phyloP scores from a whole-genome alignment of 177 flowering plant species.

The Vitis hybrid region DNA sequence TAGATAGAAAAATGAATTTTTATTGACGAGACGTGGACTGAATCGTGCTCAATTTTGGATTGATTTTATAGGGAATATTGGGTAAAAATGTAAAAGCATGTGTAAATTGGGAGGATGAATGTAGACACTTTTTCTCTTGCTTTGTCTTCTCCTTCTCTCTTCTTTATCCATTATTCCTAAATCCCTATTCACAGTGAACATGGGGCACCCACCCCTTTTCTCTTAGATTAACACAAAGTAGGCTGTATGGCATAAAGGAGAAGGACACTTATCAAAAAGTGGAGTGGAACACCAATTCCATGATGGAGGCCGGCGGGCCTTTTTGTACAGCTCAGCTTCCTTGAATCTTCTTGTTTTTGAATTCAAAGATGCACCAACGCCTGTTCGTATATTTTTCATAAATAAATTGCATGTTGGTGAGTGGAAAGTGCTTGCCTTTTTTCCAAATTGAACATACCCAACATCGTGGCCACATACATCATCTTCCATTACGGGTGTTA shows the following conservation, averaged over 20 bases:
- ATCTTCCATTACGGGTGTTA: not conserved
- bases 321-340: not conserved
- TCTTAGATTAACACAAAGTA: not conserved
- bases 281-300: too few species aligned
- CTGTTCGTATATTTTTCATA: too few species aligned
- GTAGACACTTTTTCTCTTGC: conserved; percentile 35
- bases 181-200: not conserved
- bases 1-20: not conserved
- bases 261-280: too few species aligned
- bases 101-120: conserved; percentile 45
- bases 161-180: not conserved
- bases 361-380: conserved; percentile 8
- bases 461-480: not conserved
- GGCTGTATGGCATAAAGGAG: too few species aligned
- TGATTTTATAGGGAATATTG: not conserved
- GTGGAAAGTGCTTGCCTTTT: too few species aligned
- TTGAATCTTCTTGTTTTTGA: not conserved
- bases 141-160: not conserved
- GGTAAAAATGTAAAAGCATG: not conserved
- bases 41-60: not conserved
- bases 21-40: too few species aligned
- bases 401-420: not conserved
- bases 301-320: too few species aligned
- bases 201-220: not conserved
- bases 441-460: conserved; percentile 8